Evolutionary conservation across 345 rosid species (phyloP).

Genomic region (Limnanthes douglasii): DNA sequence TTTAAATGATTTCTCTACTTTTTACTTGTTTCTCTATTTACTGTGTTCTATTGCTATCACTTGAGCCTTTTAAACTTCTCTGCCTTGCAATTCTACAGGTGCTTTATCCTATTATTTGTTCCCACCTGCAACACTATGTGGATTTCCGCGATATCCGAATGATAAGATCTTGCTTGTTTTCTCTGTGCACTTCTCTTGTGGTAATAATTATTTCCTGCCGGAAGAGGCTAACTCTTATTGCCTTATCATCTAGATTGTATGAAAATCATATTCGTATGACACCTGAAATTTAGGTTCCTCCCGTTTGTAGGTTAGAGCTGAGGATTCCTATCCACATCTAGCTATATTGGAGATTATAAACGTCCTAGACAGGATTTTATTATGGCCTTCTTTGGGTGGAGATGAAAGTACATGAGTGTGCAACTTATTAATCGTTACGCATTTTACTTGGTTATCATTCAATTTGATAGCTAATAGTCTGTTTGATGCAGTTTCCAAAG

Average conservation of each 20-base stretch:
- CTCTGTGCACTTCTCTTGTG: conserved; percentile 70
- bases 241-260: too few species aligned
- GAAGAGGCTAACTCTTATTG: too few species aligned
- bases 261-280: not conserved
- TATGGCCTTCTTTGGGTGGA: conserved; percentile 65
- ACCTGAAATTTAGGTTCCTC: conserved; percentile 10
- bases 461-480: conserved; percentile 2
- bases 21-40: too few species aligned
- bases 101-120: conserved; percentile 45
- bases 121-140: conserved; percentile 31
- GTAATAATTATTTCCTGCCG: conserved; percentile 24
- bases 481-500: conserved; percentile 52
- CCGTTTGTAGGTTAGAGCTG: conserved; percentile 40
- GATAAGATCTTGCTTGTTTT: conserved; percentile 74
- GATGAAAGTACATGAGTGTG: conserved; percentile 39
- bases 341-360: conserved; percentile 33
- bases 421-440: conserved; percentile 8
- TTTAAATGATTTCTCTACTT: too few species aligned
- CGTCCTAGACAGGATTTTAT: conserved; percentile 31
- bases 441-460: conserved; percentile 1
- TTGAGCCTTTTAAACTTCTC: conserved; percentile 6
- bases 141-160: conserved; percentile 28
- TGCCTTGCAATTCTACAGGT: conserved; percentile 28
- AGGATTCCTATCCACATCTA: conserved; percentile 35
- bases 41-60: too few species aligned